A percentile compares a stretch with the other conserved stretches of the same genome.
Conservation (phyloP, 352 stramenopile species). For the Globisporangium polare region DNA sequence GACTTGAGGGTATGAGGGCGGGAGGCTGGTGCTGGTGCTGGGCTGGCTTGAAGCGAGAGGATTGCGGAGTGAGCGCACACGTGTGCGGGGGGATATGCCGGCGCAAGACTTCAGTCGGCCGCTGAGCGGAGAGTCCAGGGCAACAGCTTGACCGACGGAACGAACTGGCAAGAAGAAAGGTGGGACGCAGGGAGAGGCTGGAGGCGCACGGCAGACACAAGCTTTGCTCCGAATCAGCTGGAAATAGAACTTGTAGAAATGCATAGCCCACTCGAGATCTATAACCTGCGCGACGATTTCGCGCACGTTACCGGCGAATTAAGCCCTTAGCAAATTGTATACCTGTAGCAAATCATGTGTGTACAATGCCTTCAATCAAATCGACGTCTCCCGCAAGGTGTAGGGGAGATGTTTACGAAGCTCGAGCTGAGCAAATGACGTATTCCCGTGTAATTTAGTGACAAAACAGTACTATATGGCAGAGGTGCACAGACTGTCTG, state of each 20-base stretch:
- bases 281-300: no score
- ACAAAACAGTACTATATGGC: no score
- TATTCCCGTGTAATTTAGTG: no score
- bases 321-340: background rate
- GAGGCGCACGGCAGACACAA: conserved; percentile 3
- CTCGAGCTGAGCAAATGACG: no score
- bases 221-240: no score
- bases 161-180: background rate
- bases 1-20: background rate
- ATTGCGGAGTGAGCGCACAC: conserved; percentile 5
- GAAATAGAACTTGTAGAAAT: conserved; percentile 2
- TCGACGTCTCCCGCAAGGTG: background rate
- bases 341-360: background rate
- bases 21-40: background rate
- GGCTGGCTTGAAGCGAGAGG: conserved; percentile 1
- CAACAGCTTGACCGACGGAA: conserved; percentile 12
- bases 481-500: no score
- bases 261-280: no score
- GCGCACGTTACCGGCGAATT: background rate
- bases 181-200: conserved; percentile 4
- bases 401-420: no score
- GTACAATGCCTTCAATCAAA: background rate
- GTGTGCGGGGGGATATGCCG: background rate
- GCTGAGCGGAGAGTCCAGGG: conserved; percentile 1
- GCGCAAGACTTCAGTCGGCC: background rate